Base-by-base conservation (phyloP, 2,329 filamentous ascomycete species). In the Trichoderma polysporum region DNA sequence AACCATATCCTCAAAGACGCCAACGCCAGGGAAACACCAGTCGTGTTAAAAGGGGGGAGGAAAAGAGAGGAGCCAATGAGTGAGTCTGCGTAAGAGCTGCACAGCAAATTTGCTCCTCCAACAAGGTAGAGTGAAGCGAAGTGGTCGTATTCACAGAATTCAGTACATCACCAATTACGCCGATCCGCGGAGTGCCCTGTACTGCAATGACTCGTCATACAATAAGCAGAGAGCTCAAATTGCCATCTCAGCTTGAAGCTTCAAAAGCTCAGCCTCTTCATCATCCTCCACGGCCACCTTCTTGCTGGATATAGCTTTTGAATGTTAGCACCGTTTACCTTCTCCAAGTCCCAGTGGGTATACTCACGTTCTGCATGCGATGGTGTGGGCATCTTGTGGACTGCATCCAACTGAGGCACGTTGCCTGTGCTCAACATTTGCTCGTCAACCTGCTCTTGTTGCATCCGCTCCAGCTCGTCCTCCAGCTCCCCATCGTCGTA, bases 171-270 rank as follows among this genome's bases (percentile, higher is more conserved):
- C 53, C 49, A 58, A 49, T 57, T 47, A 35, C 35, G 62, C 53
- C 5, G 27, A 22, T 31, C 60, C 27, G 22, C 41, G 9, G 41
- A 39, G 57, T 65, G 54, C 35, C 50, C 45, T 45, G 31, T 53
- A 31, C 58, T 50, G 49, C 35, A 17, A 53, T 41, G 41, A 27
- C 17, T 53, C 49, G 22, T 13, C 19, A 12, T 52, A 27, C 33
- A 22, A 27, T 19, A n/a, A 12, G 37, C 29, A 49, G 17, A 35
- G 29, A n/a, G 13, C 66, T 84, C 75, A 97, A 90, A 97, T 97
- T 71, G 94, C 94, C 94, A 98, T 98, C 80, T 97, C 94, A 39
- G 93, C 94, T 78, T 97, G 93, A 73, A 99, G 80, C 81, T 95
- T 97, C 79, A 91, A 88, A 76, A 98, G 84, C 82, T 98, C 94